Evolutionary conservation across 441 rosid genomes (phyloP).

Genomic region (Manihot esculenta): DNA sequence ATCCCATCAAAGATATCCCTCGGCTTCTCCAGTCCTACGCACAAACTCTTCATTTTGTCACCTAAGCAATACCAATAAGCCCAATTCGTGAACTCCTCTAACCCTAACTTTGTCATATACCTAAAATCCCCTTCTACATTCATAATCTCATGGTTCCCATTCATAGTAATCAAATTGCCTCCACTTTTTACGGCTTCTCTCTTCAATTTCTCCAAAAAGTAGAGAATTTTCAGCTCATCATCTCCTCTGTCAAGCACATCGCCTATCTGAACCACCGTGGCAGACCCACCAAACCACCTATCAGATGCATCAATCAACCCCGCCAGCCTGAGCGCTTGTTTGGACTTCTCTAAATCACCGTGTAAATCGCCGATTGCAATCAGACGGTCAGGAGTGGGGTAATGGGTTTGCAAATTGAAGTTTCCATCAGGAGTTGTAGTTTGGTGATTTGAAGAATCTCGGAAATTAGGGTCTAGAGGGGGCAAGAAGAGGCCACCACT

Average conservation of each 20-base stretch:
- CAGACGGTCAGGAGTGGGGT: slow-evolving; percentile 54
- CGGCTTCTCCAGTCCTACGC: slow-evolving; percentile 47
- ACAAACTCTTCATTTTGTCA: slow-evolving; percentile 56
- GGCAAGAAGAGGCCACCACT: slow-evolving; percentile 62
- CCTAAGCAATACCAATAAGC: slow-evolving; percentile 69
- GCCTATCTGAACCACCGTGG: slow-evolving; percentile 76
- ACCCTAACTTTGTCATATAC: slow-evolving; percentile 50
- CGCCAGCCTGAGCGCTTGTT: slow-evolving; percentile 59
- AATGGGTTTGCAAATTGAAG: slow-evolving; percentile 28
- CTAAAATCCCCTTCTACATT: slow-evolving; percentile 82
- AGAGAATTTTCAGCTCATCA: slow-evolving; percentile 73
- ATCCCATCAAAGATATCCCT: slow-evolving; percentile 62
- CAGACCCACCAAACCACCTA: slow-evolving; percentile 67
- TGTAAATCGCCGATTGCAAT: slow-evolving; percentile 87
- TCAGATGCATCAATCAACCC: slow-evolving; percentile 62
- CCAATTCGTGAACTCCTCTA: slow-evolving; percentile 71
- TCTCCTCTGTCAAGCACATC: slow-evolving; percentile 84
- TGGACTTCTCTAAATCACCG: slow-evolving; percentile 73
- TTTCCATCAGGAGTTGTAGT: slow-evolving; percentile 10
- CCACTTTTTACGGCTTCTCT: slow-evolving; percentile 60
- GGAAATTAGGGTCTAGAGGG: slow-evolving; percentile 19
- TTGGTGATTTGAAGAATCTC: slow-evolving; percentile 11
- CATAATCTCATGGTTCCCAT: slow-evolving; percentile 97
- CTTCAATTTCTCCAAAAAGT: slow-evolving; percentile 68
- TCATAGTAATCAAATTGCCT: slow-evolving; percentile 69